Conservation (phyloP, 2,329 filamentous ascomycete genomes). For the Fusarium clavum region DNA sequence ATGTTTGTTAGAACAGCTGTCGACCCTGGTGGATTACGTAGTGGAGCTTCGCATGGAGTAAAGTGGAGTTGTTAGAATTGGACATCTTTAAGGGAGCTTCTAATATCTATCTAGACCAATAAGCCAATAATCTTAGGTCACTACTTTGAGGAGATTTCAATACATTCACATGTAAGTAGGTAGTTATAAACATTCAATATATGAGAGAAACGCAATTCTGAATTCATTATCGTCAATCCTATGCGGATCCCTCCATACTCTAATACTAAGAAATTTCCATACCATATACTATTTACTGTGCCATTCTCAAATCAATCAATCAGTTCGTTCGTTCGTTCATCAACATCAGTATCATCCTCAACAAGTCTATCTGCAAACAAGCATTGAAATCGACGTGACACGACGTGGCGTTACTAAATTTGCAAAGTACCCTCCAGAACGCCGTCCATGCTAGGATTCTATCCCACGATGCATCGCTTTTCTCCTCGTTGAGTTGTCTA, state of each 20-base stretch:
- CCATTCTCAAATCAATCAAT: slow-evolving; percentile 31
- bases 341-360: slow-evolving; percentile 40
- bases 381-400: slow-evolving; percentile 38
- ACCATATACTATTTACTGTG: slow-evolving; percentile 18
- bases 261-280: slow-evolving; percentile 21
- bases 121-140: slow-evolving; percentile 17
- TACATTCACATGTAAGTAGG: neutral
- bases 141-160: neutral
- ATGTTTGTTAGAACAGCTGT: slow-evolving; percentile 27
- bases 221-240: slow-evolving; percentile 32
- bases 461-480: slow-evolving; percentile 26
- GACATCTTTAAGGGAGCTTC: slow-evolving; percentile 16
- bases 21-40: slow-evolving; percentile 36
- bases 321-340: slow-evolving; percentile 41
- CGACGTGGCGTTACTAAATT: slow-evolving; percentile 31
- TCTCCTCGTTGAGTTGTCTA: neutral
- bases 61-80: slow-evolving; percentile 28
- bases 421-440: slow-evolving; percentile 40
- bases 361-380: slow-evolving; percentile 45
- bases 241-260: slow-evolving; percentile 27
- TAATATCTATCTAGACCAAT: neutral
- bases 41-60: slow-evolving; percentile 36
- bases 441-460: slow-evolving; percentile 36
- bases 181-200: neutral
- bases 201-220: slow-evolving; percentile 10